Conservation (phyloP, 2,329 filamentous ascomycete species). For the Raffaelea arxii region DNA sequence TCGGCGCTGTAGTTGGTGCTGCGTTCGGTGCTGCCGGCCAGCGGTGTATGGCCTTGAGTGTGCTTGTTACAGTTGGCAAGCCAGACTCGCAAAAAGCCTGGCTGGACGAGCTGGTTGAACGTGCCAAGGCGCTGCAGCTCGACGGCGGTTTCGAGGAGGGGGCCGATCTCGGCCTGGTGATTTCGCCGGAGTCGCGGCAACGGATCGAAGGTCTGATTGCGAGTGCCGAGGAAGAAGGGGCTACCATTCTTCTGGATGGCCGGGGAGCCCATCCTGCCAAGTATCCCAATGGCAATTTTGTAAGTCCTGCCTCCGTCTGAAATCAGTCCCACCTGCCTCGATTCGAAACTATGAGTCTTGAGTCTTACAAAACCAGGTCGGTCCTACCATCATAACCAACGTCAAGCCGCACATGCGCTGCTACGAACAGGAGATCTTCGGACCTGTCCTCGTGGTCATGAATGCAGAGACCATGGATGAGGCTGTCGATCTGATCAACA, state of each 20-base stretch:
- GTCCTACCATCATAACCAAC: constrained; percentile 72
- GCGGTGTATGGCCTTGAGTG: constrained; percentile 79
- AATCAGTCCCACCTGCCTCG: no score
- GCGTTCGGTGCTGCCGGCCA: constrained; percentile 80
- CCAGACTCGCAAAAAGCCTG: constrained; percentile 80
- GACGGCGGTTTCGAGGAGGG: constrained; percentile 75
- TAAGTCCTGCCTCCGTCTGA: no score
- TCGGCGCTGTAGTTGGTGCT: constrained; percentile 75
- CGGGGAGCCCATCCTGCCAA: constrained; percentile 64
- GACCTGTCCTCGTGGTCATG: constrained; percentile 72
- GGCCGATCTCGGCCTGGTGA: constrained; percentile 73
- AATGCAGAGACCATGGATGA: constrained; percentile 71
- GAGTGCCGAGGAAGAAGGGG: constrained; percentile 70
- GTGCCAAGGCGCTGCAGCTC: constrained; percentile 61
- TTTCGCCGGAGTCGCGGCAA: constrained; percentile 67
- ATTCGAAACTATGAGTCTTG: no score
- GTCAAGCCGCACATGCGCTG: constrained; percentile 75
- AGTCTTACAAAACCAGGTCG: no score
- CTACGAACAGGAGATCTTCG: constrained; percentile 80
- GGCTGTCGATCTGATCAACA: constrained; percentile 72
- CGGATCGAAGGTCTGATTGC: constrained; percentile 69
- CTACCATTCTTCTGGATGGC: constrained; percentile 71
- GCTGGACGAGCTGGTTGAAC: constrained; percentile 68
- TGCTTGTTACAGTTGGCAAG: constrained; percentile 71
- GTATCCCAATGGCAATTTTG: constrained; percentile 81